phyloP scores from a whole-genome alignment of 2,329 filamentous ascomycete species.

The Akanthomyces dipterigenus region DNA sequence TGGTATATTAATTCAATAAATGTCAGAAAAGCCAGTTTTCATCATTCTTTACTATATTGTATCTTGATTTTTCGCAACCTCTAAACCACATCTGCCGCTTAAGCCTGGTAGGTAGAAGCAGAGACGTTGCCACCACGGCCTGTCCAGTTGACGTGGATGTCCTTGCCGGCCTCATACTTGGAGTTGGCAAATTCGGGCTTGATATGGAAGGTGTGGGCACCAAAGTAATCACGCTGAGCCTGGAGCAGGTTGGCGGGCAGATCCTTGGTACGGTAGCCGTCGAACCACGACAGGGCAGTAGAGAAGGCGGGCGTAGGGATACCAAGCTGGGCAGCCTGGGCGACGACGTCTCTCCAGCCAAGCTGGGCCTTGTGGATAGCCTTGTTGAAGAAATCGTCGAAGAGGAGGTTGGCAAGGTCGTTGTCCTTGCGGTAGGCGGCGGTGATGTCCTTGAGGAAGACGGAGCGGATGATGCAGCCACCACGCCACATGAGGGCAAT shows the following conservation, averaged over 20 bases:
- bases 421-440: conserved; percentile 90
- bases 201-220: conserved; percentile 83
- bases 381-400: conserved; percentile 99
- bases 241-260: conserved; percentile 97
- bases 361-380: conserved; percentile 94
- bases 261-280: conserved; percentile 95
- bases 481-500: conserved; percentile 99
- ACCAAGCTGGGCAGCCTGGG: conserved; percentile 87
- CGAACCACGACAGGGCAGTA: conserved; percentile 96
- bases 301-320: conserved; percentile 96
- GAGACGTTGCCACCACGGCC: conserved; percentile 95
- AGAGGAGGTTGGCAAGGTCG: conserved; percentile 94
- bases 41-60: conserved; percentile 6
- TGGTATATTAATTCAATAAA: conserved; percentile 6
- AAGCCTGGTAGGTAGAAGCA: conserved; percentile 95
- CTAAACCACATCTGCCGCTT: conserved; percentile 34
- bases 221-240: conserved; percentile 99
- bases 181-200: conserved; percentile 72
- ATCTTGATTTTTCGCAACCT: not conserved
- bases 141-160: conserved; percentile 99
- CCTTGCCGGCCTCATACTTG: conserved; percentile 76
- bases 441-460: conserved; percentile 99
- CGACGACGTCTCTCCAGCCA: conserved; percentile 85
- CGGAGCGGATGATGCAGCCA: conserved; percentile 98
- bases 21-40: conserved; percentile 6